phyloP scores from a whole-genome alignment of 2,329 filamentous ascomycete species.

The Aulographum hederae region DNA sequence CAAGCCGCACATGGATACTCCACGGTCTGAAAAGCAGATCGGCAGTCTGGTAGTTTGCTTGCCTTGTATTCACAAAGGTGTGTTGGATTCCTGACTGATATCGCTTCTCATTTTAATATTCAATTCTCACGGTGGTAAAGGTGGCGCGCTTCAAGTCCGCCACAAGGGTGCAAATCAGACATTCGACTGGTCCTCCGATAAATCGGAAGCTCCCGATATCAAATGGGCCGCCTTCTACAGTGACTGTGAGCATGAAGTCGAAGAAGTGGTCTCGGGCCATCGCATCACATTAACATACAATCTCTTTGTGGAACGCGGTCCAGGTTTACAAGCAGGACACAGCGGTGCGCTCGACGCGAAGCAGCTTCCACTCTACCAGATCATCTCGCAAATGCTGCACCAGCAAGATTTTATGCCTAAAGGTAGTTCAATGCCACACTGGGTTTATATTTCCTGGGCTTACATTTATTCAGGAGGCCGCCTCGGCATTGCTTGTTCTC shows the following conservation, averaged over 20 bases:
- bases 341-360: not conserved
- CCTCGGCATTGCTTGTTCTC: not conserved
- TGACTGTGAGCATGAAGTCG: slow-evolving; percentile 34
- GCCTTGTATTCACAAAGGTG: slow-evolving; percentile 16
- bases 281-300: slow-evolving; percentile 43
- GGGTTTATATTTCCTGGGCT: not conserved
- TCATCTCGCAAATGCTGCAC: not conserved
- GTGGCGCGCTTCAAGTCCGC: slow-evolving; percentile 23
- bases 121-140: no score
- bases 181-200: slow-evolving; percentile 23
- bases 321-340: not conserved
- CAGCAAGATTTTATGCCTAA: not conserved
- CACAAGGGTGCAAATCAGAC: slow-evolving; percentile 17
- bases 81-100: no score
- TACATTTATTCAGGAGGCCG: not conserved
- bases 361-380: not conserved
- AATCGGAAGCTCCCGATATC: no score
- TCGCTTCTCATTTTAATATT: no score
- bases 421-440: not conserved
- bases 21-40: slow-evolving; percentile 29
- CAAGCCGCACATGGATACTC: slow-evolving; percentile 35
- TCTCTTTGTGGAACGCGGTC: slow-evolving; percentile 19
- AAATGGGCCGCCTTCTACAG: slow-evolving; percentile 35
- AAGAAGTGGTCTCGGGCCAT: slow-evolving; percentile 31
- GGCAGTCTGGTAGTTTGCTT: slow-evolving; percentile 37